Conservation (phyloP, 2,329 filamentous ascomycete genomes). For the Chaetomiaceae sp. region DNA sequence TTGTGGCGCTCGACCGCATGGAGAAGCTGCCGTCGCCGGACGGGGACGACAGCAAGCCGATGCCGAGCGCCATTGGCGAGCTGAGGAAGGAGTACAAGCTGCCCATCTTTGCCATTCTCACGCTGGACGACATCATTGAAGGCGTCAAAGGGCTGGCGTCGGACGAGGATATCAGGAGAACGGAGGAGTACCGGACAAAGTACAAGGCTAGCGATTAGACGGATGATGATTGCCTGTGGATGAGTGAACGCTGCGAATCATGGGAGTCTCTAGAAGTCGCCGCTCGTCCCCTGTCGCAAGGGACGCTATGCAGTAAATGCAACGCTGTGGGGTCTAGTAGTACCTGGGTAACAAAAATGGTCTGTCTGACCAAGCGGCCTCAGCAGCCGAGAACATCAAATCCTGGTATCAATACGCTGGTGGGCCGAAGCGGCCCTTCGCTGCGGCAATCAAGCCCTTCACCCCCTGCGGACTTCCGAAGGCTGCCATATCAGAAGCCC, state of each 20-base stretch:
- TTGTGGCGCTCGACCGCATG: conserved; percentile 82
- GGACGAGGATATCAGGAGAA: conserved; percentile 56
- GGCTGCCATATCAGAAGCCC: too few relatives aligned
- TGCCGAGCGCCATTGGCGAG: conserved; percentile 78
- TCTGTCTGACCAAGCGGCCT: conserved; percentile 4
- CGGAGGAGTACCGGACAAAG: conserved; percentile 66
- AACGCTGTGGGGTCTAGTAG: not conserved
- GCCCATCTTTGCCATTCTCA: conserved; percentile 77
- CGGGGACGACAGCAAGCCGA: conserved; percentile 60
- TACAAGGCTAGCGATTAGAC: conserved; percentile 55
- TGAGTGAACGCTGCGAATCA: not conserved
- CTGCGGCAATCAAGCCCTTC: not conserved
- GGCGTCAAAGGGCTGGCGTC: conserved; percentile 58
- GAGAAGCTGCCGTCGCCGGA: conserved; percentile 67
- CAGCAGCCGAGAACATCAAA: not conserved
- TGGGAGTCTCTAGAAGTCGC: too few relatives aligned
- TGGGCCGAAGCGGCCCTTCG: not conserved
- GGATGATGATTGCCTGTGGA: not conserved
- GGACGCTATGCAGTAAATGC: too few relatives aligned
- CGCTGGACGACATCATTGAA: conserved; percentile 73
- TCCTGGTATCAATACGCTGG: not conserved
- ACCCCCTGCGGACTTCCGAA: not conserved
- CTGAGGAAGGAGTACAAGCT: conserved; percentile 77
- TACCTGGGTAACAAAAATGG: not conserved
- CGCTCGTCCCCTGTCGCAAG: too few relatives aligned